Conservation (phyloP, 768 basidiomycete genomes). For the Xerocomellus amylosporus region DNA sequence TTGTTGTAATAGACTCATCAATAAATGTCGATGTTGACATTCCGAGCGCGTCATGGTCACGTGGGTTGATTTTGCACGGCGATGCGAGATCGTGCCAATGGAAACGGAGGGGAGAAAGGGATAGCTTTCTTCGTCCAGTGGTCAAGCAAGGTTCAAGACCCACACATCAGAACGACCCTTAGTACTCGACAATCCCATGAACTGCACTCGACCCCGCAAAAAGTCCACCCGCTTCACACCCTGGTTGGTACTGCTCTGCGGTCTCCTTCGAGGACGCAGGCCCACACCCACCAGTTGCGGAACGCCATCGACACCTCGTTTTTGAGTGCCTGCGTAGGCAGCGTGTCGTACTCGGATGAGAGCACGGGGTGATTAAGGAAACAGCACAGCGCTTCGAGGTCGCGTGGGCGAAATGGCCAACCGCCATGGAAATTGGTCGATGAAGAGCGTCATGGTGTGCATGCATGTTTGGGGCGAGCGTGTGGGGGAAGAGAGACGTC, state of each 20-base stretch:
- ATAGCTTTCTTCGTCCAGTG: slow-evolving; percentile 5
- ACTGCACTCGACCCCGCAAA: slow-evolving; percentile 40
- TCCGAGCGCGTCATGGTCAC: slow-evolving; percentile 19
- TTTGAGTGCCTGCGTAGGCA: slow-evolving; percentile 33
- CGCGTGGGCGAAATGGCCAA: slow-evolving; percentile 35
- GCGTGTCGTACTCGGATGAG: slow-evolving; percentile 37
- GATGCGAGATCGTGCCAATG: too few relatives aligned
- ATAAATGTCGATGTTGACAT: too few relatives aligned
- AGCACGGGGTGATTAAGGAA: slow-evolving; percentile 42
- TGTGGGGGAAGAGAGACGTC: slow-evolving; percentile 21
- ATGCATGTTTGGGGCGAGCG: slow-evolving; percentile 25
- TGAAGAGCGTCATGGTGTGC: slow-evolving; percentile 30
- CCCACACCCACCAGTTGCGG: slow-evolving; percentile 41
- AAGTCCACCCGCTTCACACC: slow-evolving; percentile 58
- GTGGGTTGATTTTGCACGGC: slow-evolving; percentile 17
- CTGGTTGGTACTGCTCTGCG: slow-evolving; percentile 42
- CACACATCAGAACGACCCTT: slow-evolving; percentile 38
- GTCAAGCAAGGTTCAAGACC: slow-evolving; percentile 27
- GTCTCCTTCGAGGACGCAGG: slow-evolving; percentile 30
- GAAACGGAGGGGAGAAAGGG: slow-evolving; percentile 4
- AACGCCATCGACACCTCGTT: slow-evolving; percentile 43
- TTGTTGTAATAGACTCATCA: too few relatives aligned
- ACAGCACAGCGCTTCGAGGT: slow-evolving; percentile 46
- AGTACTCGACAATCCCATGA: slow-evolving; percentile 48
- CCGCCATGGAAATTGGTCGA: slow-evolving; percentile 34